Evolutionary conservation across 1,284 basidiomycete genomes (phyloP), one percentile per base, ranked within the genome.

Genomic region (Porodaedalea pini): DNA sequence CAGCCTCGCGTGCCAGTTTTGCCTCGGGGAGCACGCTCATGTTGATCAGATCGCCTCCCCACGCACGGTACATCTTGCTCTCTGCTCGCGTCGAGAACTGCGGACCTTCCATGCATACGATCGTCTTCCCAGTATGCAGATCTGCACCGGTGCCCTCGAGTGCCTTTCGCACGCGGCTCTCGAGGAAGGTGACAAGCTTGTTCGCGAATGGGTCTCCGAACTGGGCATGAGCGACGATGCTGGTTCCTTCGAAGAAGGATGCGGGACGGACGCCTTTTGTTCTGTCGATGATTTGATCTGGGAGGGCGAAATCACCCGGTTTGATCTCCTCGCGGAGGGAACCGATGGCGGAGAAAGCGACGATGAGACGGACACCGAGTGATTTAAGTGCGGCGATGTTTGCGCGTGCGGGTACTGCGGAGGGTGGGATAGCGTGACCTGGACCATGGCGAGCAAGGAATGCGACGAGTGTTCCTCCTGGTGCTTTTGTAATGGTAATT

Each of bases 91-190:
- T 99, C 54, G 92, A 91, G 73, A 91, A 96, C 74, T 93, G 89
- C 25, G 92, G 94, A 2, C 96, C 96, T 69, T 99, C 96, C 94
- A 99, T 99, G 70, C 93, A 96, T 41, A 99, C 88, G 55, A 97
- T 85, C 8, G 85, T 89, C 77, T 91, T 95, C 45, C 81, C 85
- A 17, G 81, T 84, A 71, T 95, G 92, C 54, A 96, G 71, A 67
- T 79, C 75, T 45, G 85, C 79, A 1, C 77, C 77, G 4, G 76
- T 69, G 0, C 80, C 82, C 43, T 83, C 80, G 61, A 96, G 71
- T 43, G 86, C 90, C 63, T 78, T 77, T 65, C 77, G 70, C 43
- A 96, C 85, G 51, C 79, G 77, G 2, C 73, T 76, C 62, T 86
- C 85, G 55, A 97, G 75, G 82, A 92, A 92, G 13, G 68, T 65